phyloP scores from a whole-genome alignment of 164 flowering plant genomes.

The Magnolia sinica region DNA sequence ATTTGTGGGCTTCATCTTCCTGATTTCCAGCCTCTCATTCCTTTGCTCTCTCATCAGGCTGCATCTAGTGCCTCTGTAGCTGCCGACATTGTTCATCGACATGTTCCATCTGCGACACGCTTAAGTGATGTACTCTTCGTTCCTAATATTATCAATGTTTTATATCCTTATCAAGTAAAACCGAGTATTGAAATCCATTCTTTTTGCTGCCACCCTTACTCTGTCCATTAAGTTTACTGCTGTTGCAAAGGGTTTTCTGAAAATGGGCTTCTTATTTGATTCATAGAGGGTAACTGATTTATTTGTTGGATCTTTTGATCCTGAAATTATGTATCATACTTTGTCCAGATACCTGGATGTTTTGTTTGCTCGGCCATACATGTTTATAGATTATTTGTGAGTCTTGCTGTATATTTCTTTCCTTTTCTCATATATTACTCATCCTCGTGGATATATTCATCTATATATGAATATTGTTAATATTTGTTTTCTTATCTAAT shows the following conservation, averaged over 20 bases:
- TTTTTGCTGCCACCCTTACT: neutral
- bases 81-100: slow-evolving; percentile 80
- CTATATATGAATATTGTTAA: neutral
- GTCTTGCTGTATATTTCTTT: neutral
- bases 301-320: no score
- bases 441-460: neutral
- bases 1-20: neutral
- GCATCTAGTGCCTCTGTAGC: slow-evolving; percentile 70
- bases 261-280: no score
- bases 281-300: no score
- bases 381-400: neutral
- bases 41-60: slow-evolving; percentile 38
- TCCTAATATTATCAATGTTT: neutral
- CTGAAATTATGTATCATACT: no score
- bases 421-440: neutral
- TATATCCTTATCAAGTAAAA: neutral
- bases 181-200: neutral
- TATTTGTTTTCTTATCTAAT: neutral
- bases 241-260: neutral
- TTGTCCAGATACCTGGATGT: neutral
- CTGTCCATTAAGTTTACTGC: neutral
- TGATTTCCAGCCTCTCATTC: slow-evolving; percentile 5
- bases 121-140: slow-evolving; percentile 74
- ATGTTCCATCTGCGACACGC: slow-evolving; percentile 84
- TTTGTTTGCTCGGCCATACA: neutral